These are phyloP conservation scores for Rosa rugosa DNA, from an alignment of 306 rosid species.

Conservation along the genomic window DNA sequence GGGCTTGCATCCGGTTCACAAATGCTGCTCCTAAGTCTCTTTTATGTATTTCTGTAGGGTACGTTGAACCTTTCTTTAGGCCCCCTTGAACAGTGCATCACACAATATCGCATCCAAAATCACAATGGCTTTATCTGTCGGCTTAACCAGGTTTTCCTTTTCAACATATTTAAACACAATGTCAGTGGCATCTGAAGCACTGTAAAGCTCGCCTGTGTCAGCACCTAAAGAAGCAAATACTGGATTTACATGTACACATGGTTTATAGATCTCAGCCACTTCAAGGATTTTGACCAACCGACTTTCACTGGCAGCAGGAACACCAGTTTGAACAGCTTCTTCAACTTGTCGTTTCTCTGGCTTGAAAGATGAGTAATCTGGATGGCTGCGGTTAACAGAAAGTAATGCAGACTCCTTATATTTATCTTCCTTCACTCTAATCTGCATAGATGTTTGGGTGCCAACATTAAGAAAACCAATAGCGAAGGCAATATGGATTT, in stretches of 20 bases:
- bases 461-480: no score
- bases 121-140: slow-evolving; percentile 52
- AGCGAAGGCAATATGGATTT: not conserved
- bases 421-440: slow-evolving; percentile 83
- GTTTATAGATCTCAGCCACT: no score
- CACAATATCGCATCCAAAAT: slow-evolving; percentile 73
- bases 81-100: slow-evolving; percentile 86
- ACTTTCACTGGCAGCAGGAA: no score
- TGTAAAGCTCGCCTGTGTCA: slow-evolving; percentile 5
- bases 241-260: no score
- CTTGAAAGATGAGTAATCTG: slow-evolving; percentile 61
- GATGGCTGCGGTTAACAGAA: slow-evolving; percentile 61
- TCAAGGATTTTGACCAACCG: no score
- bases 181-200: slow-evolving; percentile 75
- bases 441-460: slow-evolving; percentile 33
- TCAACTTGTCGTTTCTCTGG: no score
- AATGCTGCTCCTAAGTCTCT: slow-evolving; percentile 71
- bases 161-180: slow-evolving; percentile 72
- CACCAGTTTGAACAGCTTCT: no score
- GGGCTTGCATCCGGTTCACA: slow-evolving; percentile 83
- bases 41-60: slow-evolving; percentile 88
- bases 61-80: slow-evolving; percentile 77
- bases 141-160: slow-evolving; percentile 75
- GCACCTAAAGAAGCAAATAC: no score
- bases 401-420: slow-evolving; percentile 65